phyloP scores from a whole-genome alignment of 805 yeast genomes.

The Yamadazyma ubonensis region DNA sequence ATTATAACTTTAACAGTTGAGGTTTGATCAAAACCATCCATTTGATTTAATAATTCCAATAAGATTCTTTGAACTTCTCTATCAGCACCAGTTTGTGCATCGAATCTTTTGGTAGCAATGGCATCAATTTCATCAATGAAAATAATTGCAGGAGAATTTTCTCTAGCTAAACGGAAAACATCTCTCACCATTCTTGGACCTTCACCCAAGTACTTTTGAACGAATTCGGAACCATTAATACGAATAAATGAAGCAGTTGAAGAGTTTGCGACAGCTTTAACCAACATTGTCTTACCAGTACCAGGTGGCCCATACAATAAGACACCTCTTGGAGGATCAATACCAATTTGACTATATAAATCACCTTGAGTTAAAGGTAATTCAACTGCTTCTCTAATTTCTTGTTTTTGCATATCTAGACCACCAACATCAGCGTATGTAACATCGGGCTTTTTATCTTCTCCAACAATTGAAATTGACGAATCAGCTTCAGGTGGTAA shows the following conservation, averaged over 20 bases:
- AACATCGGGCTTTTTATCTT: slow-evolving; percentile 88
- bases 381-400: slow-evolving; percentile 97
- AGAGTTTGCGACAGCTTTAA: slow-evolving; percentile 96
- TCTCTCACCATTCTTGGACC: slow-evolving; percentile 99
- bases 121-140: slow-evolving; percentile 99
- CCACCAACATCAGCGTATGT: slow-evolving; percentile 99
- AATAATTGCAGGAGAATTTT: slow-evolving; percentile 94
- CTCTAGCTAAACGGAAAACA: slow-evolving; percentile 95
- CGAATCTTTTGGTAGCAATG: slow-evolving; percentile 97
- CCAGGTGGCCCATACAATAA: slow-evolving; percentile 99
- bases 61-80: slow-evolving; percentile 98
- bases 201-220: slow-evolving; percentile 96
- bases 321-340: slow-evolving; percentile 98
- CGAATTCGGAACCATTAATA: slow-evolving; percentile 97
- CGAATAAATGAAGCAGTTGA: slow-evolving; percentile 95
- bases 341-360: slow-evolving; percentile 94
- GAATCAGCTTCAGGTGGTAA: slow-evolving; percentile 99
- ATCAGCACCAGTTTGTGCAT: slow-evolving; percentile 99
- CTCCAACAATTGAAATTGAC: slow-evolving; percentile 90
- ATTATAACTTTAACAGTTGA: slow-evolving; percentile 95
- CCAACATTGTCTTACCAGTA: slow-evolving; percentile 98
- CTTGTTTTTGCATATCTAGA: slow-evolving; percentile 98
- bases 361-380: slow-evolving; percentile 95
- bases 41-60: slow-evolving; percentile 92
- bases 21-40: slow-evolving; percentile 98